Conservation (phyloP, 1,284 basidiomycete species). For the Cutaneotrichosporon mucoides region DNA sequence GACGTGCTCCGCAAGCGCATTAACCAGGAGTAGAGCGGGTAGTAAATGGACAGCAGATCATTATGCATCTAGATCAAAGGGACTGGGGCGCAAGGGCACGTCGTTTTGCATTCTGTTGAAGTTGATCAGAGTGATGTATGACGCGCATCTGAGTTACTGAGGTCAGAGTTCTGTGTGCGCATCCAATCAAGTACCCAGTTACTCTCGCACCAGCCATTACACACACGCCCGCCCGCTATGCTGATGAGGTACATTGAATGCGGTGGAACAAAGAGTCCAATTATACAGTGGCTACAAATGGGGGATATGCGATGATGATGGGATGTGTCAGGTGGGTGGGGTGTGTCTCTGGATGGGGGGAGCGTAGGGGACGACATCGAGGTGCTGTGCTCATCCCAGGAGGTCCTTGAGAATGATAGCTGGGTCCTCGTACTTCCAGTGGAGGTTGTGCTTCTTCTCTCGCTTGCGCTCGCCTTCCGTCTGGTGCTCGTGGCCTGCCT, state of each 20-base stretch:
- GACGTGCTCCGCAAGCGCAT: constrained; percentile 60
- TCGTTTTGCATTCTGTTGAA: no score
- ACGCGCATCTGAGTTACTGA: no score
- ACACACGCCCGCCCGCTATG: not conserved
- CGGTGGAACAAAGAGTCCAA: not conserved
- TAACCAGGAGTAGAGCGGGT: constrained; percentile 5
- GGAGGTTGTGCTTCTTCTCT: constrained; percentile 43
- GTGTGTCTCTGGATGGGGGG: not conserved
- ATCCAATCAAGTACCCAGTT: no score
- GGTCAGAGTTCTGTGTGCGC: no score
- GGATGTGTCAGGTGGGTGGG: not conserved
- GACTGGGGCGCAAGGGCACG: no score
- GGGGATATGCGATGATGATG: no score
- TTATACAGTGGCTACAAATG: no score
- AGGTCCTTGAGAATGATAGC: constrained; percentile 46
- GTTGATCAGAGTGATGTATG: no score
- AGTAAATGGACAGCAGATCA: not conserved
- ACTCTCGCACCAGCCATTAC: no score
- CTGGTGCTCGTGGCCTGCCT: constrained; percentile 31
- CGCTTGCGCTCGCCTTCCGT: constrained; percentile 31
- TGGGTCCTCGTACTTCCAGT: constrained; percentile 51
- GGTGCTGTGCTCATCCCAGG: constrained; percentile 28
- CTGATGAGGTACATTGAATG: not conserved
- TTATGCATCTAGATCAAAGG: not conserved
- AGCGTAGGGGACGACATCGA: no score